Base-by-base conservation (phyloP, 2,329 filamentous ascomycete genomes). In the Diplodia seriata region DNA sequence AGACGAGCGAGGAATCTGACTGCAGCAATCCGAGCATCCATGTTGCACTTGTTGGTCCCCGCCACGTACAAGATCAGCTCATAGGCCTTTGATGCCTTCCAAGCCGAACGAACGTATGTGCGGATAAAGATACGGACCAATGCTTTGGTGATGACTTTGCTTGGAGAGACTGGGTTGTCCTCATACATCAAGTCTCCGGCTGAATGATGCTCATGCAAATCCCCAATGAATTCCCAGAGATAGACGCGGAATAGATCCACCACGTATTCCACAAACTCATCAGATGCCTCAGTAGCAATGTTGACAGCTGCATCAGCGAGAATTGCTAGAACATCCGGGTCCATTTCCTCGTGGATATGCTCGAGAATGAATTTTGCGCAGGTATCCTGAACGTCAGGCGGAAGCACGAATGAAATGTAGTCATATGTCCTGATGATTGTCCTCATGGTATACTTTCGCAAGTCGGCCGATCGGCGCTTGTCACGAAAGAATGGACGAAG, bases 91-190 rank as follows among this genome's bases (percentile, higher is more conserved):
- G 85, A 81, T 14, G 89, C 87, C 77, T 94, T 94, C 15, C 78
- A 78, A 8, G 86, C 85, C 66, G 91, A 88, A 36, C 81, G 82
- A 71, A 89, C 89, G 81, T 96, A 87, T 14, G 88, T 87, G 63
- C 88, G 86, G 71, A 94, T 86, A 76, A 97, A 97, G 63, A 96
- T 89, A 70, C 86, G 87, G 51, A 93, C 88, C 68, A 92, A 88
- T 2, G 90, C 91, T 68, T 85, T 87, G 0, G 89, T 86, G 55
- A 92, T 89, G 51, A 94, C 87, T 71, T 93, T 92, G 3, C 89
- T 88, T 1, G 87, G 85, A 29, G 89, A 90, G 18, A 55, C 50
- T 4, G 57, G 51, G 38, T 51, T 26, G 26, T 68, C 66, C 18
- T 51, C 50, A 23, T n/a, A 26, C 20, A 31, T 38, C 72, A 76